Conservation (phyloP, 2,329 filamentous ascomycete genomes). For the Phyllosticta ampelicida region DNA sequence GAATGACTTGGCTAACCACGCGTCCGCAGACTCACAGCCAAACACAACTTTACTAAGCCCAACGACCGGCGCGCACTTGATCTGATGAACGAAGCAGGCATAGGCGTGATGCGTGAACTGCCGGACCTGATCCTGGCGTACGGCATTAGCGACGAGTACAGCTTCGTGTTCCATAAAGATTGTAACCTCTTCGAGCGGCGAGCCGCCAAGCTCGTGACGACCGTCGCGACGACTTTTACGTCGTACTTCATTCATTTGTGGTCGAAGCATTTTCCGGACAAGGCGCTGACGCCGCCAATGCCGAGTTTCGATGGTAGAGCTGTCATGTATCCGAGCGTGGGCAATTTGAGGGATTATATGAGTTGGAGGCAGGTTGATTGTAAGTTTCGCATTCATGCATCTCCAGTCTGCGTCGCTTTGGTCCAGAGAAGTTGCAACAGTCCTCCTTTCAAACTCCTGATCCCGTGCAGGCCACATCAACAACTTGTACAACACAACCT, state of each 20-base stretch:
- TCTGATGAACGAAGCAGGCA: conserved; percentile 91
- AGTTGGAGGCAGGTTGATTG: conserved; percentile 97
- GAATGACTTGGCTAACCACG: background rate
- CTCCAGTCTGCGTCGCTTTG: background rate
- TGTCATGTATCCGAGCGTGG: conserved; percentile 74
- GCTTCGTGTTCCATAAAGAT: conserved; percentile 80
- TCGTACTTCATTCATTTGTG: conserved; percentile 80
- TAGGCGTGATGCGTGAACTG: conserved; percentile 69
- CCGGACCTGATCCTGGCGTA: conserved; percentile 82
- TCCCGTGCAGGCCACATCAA: conserved; percentile 71
- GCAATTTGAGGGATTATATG: conserved; percentile 86
- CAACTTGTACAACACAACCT: conserved; percentile 95
- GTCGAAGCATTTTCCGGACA: conserved; percentile 63
- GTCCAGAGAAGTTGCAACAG: background rate
- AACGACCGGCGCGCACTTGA: conserved; percentile 81
- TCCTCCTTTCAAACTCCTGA: background rate
- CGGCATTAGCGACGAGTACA: conserved; percentile 91
- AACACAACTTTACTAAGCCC: conserved; percentile 80
- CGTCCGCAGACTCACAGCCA: conserved; percentile 60
- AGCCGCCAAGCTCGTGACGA: conserved; percentile 78
- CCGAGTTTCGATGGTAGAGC: conserved; percentile 90
- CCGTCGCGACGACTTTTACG: conserved; percentile 86
- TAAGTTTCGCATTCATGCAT: conserved; percentile 34
- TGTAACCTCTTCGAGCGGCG: conserved; percentile 77
- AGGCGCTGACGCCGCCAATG: conserved; percentile 58